Evolutionary conservation across 2,329 filamentous ascomycete species (phyloP).

Genomic region (Xylariaceae sp.): DNA sequence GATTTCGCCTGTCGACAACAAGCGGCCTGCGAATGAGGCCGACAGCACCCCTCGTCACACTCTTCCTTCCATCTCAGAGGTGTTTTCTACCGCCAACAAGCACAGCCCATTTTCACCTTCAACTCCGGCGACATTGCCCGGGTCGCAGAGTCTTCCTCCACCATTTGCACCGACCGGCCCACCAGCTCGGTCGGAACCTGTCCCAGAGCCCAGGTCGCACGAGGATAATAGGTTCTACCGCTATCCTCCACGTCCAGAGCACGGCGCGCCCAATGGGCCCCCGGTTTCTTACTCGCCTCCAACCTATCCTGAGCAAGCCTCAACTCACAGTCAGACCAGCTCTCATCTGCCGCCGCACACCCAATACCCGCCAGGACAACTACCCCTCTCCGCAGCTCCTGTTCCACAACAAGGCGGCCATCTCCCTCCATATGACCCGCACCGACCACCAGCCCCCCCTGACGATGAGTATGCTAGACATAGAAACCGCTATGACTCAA

Average conservation of each 20-base stretch:
- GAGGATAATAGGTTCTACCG: slow-evolving; percentile 30
- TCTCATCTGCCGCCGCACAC: slow-evolving; percentile 35
- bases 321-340: slow-evolving; percentile 22
- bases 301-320: slow-evolving; percentile 25
- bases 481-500: slow-evolving; percentile 41
- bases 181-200: slow-evolving; percentile 26
- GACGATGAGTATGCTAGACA: slow-evolving; percentile 44
- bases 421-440: slow-evolving; percentile 44
- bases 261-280: slow-evolving; percentile 22
- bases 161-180: slow-evolving; percentile 23
- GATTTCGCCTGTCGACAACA: slow-evolving; percentile 25
- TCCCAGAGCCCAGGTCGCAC: slow-evolving; percentile 24
- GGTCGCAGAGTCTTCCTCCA: slow-evolving; percentile 26
- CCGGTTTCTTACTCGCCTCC: slow-evolving; percentile 26
- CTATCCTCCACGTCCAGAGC: slow-evolving; percentile 26
- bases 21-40: slow-evolving; percentile 26
- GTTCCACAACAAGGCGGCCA: slow-evolving; percentile 49
- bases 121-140: slow-evolving; percentile 24
- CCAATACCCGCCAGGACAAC: slow-evolving; percentile 43
- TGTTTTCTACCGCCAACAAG: slow-evolving; percentile 28
- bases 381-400: slow-evolving; percentile 31
- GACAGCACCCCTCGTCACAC: slow-evolving; percentile 28
- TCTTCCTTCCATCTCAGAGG: slow-evolving; percentile 33
- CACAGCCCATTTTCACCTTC: slow-evolving; percentile 28
- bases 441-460: slow-evolving; percentile 38